Evolutionary conservation across 2,329 filamentous ascomycete genomes (phyloP).

Genomic region (Fusarium redolens): DNA sequence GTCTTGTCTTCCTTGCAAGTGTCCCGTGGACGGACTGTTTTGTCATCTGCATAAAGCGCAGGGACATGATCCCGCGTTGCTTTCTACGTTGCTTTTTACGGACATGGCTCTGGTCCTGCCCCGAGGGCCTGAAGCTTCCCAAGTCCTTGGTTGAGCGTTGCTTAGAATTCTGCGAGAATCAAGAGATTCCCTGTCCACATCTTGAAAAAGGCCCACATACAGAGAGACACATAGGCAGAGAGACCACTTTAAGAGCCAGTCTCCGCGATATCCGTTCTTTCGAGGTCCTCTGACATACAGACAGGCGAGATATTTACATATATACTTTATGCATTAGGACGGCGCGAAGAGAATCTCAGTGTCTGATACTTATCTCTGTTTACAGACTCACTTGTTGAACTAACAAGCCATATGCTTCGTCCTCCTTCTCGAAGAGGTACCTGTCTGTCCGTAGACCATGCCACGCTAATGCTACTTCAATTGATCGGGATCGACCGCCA

Average conservation of each 20-base stretch:
- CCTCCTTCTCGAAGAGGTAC: background rate
- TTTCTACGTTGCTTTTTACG: background rate
- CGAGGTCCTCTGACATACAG: background rate
- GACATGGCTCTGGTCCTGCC: background rate
- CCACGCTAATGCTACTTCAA: slow-evolving; percentile 10
- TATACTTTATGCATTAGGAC: background rate
- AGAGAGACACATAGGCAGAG: background rate
- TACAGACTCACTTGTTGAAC: background rate
- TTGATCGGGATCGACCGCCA: slow-evolving; percentile 31
- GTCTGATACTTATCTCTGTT: background rate
- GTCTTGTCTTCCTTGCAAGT: slow-evolving; percentile 2
- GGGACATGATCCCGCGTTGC: slow-evolving; percentile 2
- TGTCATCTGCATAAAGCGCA: slow-evolving; percentile 9
- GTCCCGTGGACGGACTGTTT: background rate
- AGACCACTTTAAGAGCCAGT: slow-evolving; percentile 4
- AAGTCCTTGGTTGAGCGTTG: background rate
- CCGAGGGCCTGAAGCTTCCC: slow-evolving; percentile 3
- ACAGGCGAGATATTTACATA: background rate
- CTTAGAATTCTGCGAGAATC: background rate
- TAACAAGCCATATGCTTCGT: background rate
- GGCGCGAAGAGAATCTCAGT: background rate
- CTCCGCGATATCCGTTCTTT: slow-evolving; percentile 14
- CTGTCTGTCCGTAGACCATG: background rate
- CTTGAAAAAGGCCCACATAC: slow-evolving; percentile 10
- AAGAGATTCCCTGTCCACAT: slow-evolving; percentile 3